Evolutionary conservation across 2,329 filamentous ascomycete genomes (phyloP).

Genomic region (Drechslerella coelobrocha): DNA sequence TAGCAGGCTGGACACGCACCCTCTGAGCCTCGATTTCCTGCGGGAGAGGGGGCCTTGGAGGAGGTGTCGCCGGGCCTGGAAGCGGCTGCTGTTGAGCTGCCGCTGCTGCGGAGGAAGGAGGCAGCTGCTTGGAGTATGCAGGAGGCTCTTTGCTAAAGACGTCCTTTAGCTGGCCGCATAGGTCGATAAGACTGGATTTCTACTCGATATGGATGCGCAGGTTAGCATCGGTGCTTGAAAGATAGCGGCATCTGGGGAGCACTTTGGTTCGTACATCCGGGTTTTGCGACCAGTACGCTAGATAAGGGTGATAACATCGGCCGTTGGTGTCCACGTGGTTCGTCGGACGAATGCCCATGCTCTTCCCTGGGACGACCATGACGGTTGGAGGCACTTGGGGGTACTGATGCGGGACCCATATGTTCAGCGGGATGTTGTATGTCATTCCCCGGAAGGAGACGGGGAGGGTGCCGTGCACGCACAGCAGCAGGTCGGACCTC

Average conservation of each 20-base stretch:
- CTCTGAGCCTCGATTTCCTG: conserved; percentile 65
- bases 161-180: conserved; percentile 80
- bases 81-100: conserved; percentile 56
- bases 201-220: conserved; percentile 53
- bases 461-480: conserved; percentile 86
- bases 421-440: conserved; percentile 86
- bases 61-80: conserved; percentile 61
- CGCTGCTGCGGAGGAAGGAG: conserved; percentile 57
- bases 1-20: conserved; percentile 54
- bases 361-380: conserved; percentile 86
- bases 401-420: conserved; percentile 94
- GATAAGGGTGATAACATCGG: conserved; percentile 91
- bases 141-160: conserved; percentile 95
- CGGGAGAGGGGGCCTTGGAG: conserved; percentile 73
- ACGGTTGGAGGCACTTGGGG: conserved; percentile 83
- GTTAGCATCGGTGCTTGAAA: conserved; percentile 34
- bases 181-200: conserved; percentile 85
- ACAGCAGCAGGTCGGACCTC: conserved; percentile 81
- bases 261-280: conserved; percentile 75
- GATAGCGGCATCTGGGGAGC: neutral
- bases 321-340: conserved; percentile 95
- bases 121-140: conserved; percentile 75
- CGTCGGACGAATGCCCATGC: conserved; percentile 87
- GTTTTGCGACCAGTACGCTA: conserved; percentile 85
- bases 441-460: conserved; percentile 85